Conservation (phyloP, 108 stramenopile species). For the Cylindrotheca closterium region DNA sequence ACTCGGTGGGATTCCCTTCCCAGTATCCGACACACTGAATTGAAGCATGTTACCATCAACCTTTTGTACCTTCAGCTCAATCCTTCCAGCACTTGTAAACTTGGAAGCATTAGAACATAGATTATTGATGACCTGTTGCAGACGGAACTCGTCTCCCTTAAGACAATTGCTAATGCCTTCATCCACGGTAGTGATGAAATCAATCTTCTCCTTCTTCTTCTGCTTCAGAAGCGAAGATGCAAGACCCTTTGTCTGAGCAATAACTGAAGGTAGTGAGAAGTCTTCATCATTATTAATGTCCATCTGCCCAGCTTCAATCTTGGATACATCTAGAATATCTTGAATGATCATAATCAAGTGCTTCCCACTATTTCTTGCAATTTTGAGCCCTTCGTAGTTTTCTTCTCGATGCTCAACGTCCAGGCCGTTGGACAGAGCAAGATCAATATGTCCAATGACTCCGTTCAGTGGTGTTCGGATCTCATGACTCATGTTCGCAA, state of each 20-base stretch:
- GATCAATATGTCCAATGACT: constrained; percentile 43
- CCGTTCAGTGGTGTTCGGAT: constrained; percentile 63
- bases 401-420: constrained; percentile 6
- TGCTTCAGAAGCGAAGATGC: constrained; percentile 8
- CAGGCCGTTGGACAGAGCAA: constrained; percentile 20
- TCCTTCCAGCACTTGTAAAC: constrained; percentile 25
- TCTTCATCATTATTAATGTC: constrained; percentile 8
- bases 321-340: constrained; percentile 57
- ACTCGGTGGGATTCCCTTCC: constrained; percentile 26
- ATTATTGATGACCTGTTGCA: constrained; percentile 34
- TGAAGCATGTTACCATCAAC: constrained; percentile 12
- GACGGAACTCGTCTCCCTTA: constrained; percentile 13
- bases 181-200: neutral
- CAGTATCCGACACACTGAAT: constrained; percentile 31
- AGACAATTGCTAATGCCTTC: constrained; percentile 4
- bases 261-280: neutral
- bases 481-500: constrained; percentile 57
- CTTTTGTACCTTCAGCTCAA: neutral
- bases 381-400: constrained; percentile 24
- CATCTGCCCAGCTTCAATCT: constrained; percentile 50
- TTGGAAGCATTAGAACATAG: constrained; percentile 38
- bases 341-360: constrained; percentile 42
- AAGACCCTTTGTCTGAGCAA: constrained; percentile 10
- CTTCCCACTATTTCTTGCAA: constrained; percentile 23
- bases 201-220: constrained; percentile 12